phyloP scores from a whole-genome alignment of 306 rosid species.

The Astragalus glycyphyllos region DNA sequence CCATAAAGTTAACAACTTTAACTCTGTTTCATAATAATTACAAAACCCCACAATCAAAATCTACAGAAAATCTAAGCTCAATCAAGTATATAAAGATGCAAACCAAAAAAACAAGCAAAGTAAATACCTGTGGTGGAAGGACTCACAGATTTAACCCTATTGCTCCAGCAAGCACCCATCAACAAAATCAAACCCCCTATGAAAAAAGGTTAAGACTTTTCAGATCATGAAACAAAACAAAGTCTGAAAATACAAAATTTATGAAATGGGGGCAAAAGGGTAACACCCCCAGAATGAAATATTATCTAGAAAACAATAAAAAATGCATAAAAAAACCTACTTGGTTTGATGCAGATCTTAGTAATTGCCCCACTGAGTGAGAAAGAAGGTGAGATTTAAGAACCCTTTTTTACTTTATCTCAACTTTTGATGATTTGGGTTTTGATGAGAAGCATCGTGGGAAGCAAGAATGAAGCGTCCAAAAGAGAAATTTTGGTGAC shows the following conservation, averaged over 20 bases:
- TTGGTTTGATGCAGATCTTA: slow-evolving; percentile 43
- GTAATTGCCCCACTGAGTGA: slow-evolving; percentile 42
- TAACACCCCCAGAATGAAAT: slow-evolving; percentile 20
- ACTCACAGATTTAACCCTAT: slow-evolving; percentile 70
- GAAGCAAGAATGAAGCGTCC: slow-evolving; percentile 30
- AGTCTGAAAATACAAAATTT: slow-evolving; percentile 26
- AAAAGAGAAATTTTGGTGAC: slow-evolving; percentile 27
- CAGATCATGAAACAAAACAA: slow-evolving; percentile 41
- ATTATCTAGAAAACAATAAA: slow-evolving; percentile 33
- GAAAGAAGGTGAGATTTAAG: slow-evolving; percentile 29
- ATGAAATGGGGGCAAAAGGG: neutral
- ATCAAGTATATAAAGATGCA: slow-evolving; percentile 10
- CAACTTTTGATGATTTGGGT: slow-evolving; percentile 41
- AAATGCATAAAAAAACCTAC: slow-evolving; percentile 25
- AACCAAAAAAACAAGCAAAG: slow-evolving; percentile 32
- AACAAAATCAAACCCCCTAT: slow-evolving; percentile 43
- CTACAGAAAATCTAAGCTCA: slow-evolving; percentile 18
- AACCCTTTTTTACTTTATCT: neutral
- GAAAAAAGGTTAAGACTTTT: slow-evolving; percentile 40
- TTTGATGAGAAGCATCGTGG: slow-evolving; percentile 38
- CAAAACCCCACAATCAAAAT: slow-evolving; percentile 18
- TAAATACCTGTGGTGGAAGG: slow-evolving; percentile 63
- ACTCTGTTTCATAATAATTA: slow-evolving; percentile 18
- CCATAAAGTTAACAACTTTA: slow-evolving; percentile 41
- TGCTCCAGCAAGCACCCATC: slow-evolving; percentile 99